Evolutionary conservation across 2,329 filamentous ascomycete genomes (phyloP).

Genomic region (Fusarium guadeloupense): DNA sequence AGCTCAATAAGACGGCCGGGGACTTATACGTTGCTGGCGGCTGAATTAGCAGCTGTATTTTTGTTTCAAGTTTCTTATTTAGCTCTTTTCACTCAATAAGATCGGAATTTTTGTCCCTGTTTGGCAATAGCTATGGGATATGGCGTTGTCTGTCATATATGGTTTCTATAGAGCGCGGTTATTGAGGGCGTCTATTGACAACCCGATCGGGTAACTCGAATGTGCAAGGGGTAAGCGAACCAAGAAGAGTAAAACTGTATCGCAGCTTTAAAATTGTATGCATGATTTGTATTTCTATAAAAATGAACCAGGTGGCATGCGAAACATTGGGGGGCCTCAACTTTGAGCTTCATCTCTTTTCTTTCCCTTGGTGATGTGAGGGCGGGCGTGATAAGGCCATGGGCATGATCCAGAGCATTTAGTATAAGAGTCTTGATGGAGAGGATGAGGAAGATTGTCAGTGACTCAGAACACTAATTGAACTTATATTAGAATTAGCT

Average conservation of each 20-base stretch:
- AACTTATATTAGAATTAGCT: not conserved
- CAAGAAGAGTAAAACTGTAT: not conserved
- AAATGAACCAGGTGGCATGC: not conserved
- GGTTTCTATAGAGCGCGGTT: constrained; percentile 34
- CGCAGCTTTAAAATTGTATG: not conserved
- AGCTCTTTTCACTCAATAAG: not conserved
- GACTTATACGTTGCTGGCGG: constrained; percentile 13
- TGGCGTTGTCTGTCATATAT: constrained; percentile 11
- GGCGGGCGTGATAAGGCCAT: not conserved
- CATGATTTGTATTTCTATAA: too few relatives aligned
- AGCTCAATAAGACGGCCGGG: constrained; percentile 21
- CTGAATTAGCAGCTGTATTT: constrained; percentile 24
- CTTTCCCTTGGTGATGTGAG: too few relatives aligned
- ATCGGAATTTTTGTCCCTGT: constrained; percentile 14
- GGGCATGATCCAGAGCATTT: constrained; percentile 5
- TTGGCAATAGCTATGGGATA: constrained; percentile 13
- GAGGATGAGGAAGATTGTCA: not conserved
- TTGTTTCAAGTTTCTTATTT: not conserved
- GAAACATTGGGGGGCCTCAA: not conserved
- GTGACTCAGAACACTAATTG: not conserved
- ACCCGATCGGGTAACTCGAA: constrained; percentile 44
- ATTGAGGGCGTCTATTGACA: constrained; percentile 50
- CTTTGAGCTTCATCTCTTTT: constrained; percentile 9
- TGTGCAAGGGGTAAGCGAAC: constrained; percentile 11
- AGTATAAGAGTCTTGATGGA: not conserved